phyloP scores from a whole-genome alignment of 202 grass and related monocot genomes.

The Digitaria exilis region DNA sequence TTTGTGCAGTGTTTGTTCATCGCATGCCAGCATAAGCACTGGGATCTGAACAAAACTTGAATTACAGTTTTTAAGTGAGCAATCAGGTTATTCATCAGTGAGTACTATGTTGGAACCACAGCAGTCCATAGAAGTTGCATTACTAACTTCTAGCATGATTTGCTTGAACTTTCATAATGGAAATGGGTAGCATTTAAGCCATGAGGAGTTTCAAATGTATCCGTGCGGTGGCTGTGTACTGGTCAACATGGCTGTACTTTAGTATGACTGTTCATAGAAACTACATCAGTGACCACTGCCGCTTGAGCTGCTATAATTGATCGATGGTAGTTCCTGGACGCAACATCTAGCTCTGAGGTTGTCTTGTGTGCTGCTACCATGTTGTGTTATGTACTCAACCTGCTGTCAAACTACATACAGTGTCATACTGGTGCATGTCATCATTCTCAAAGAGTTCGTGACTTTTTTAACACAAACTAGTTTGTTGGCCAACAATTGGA shows the following conservation, averaged over 20 bases:
- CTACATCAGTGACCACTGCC: neutral
- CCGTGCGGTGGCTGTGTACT: neutral
- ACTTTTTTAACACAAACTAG: neutral
- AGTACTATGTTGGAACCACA: slow-evolving; percentile 13
- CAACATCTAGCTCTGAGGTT: neutral
- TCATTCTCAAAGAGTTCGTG: slow-evolving; percentile 1
- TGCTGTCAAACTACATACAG: neutral
- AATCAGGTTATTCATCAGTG: neutral
- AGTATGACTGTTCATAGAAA: slow-evolving; percentile 11
- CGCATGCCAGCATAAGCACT: neutral
- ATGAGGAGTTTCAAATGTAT: neutral
- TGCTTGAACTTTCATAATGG: neutral
- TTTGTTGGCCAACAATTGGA: neutral
- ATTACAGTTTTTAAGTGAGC: neutral
- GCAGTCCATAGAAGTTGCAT: slow-evolving; percentile 4
- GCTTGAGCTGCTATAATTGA: neutral
- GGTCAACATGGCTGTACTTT: neutral
- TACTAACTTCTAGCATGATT: neutral
- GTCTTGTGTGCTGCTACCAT: neutral
- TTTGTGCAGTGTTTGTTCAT: neutral
- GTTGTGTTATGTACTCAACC: neutral
- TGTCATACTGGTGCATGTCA: neutral
- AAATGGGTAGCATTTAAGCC: slow-evolving; percentile 10
- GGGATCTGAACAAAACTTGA: neutral
- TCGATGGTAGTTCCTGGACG: neutral